phyloP scores from a whole-genome alignment of 768 basidiomycete species.

The Russula earlei region DNA sequence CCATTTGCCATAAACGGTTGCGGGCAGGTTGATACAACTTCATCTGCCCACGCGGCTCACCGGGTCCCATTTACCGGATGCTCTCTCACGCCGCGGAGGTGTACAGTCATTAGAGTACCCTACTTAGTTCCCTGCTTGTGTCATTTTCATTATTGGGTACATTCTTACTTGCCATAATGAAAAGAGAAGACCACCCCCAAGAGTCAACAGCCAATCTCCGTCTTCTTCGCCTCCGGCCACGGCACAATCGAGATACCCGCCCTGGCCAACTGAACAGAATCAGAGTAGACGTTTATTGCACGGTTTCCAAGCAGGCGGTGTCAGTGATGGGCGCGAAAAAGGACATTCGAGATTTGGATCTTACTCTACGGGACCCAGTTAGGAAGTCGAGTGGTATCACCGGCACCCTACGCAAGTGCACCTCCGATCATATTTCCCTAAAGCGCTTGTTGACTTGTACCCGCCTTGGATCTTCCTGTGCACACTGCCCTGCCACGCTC shows the following conservation, averaged over 20 bases:
- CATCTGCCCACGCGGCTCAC: neutral
- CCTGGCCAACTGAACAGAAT: neutral
- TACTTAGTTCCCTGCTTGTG: neutral
- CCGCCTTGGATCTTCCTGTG: neutral
- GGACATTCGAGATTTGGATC: too few species aligned
- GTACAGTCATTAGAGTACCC: neutral
- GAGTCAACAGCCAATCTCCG: too few species aligned
- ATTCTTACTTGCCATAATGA: too few species aligned
- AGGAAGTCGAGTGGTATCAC: too few species aligned
- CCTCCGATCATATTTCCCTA: neutral
- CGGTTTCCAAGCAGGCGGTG: too few species aligned
- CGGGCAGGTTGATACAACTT: too few species aligned
- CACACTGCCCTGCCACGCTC: neutral
- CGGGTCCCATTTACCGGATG: neutral
- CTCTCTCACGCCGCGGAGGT: neutral
- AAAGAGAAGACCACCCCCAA: neutral
- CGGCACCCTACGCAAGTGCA: neutral
- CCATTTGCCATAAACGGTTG: too few species aligned
- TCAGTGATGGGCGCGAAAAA: too few species aligned
- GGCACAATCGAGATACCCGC: neutral
- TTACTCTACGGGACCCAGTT: too few species aligned
- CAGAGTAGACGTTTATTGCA: too few species aligned
- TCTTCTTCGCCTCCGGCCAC: neutral
- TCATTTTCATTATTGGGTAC: neutral
- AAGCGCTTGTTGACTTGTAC: neutral